Base-by-base conservation (phyloP, 2,329 filamentous ascomycete genomes). In the Aurifilum marmelostoma region DNA sequence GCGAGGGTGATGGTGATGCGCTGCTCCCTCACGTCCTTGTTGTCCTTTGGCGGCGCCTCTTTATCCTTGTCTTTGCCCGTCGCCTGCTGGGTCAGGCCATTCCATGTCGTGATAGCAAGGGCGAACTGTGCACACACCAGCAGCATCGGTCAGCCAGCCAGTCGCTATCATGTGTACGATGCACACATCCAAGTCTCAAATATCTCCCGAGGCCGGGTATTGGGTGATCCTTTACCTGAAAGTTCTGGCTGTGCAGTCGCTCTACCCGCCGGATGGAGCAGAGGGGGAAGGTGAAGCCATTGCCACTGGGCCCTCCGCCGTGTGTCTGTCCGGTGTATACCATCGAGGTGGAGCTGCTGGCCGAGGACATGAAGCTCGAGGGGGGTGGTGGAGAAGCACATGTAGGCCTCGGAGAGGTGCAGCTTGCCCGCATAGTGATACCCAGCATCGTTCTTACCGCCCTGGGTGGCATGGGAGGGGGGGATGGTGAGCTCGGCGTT, bases 361-460 rank as follows among this genome's bases (percentile, higher is more conserved):
- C 91, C 0, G 91, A 90, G 72, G 89, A 90, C 56, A 92, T 80
- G 80, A 97, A 97, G 82, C 93, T 97, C 12, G 93, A 92, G 21
- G 93, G n/a, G 90, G 65, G 96, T 93, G 9, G 96, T 97, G 0
- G 94, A 97, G 83, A 99, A 99, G 85, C 94, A 98, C 75, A 99
- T 89, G 81, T 92, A 99, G 74, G 92, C 88, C 82, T 99, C 95
- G 79, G 94, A 97, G 72, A 99, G 84, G 79, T 99, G 95, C 65
- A 99, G 87, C 80, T 94, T 94, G 64, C 96, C 96, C 32, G 91
- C 90, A 83, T 99, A 98, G 77, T 94, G 92, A 81, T 92, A 97
- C 74, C 93, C 93, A 74, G 88, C 86, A 69, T 90, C 89, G 67
- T 88, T 87, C 79, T 90, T 90, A 74, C 93, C 92, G 71, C 91